Base-by-base conservation (phyloP, 495 filamentous ascomycete genomes). In the Ascobolus immersus region DNA sequence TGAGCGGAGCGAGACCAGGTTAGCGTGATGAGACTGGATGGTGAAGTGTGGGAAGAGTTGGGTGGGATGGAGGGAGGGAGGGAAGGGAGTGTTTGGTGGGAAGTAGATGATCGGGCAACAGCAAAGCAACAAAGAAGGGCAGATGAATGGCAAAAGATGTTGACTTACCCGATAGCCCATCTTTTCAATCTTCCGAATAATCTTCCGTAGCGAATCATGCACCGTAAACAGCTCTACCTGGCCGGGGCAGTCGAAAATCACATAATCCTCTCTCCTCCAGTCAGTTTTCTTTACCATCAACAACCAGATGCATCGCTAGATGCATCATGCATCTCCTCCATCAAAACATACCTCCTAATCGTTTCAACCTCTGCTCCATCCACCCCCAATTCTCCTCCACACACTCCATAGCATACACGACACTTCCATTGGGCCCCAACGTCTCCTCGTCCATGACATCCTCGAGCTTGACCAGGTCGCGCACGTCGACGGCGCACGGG, bases 141-240 rank as follows among this genome's bases (percentile, higher is more conserved):
- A 35, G 17, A 19, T 15, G 10, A 17, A 35, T 35, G 36, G 25
- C 29, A 38, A 5, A n/a, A n/a, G n/a, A n/a, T n/a, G n/a, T 23
- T 25, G 43, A 50, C 48, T 35, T 54, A 93, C 84, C 61, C 86
- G 67, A 47, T 82, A 93, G 41, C 77, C 82, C 43, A 92, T 47
- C 60, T 93, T 93, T 54, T 90, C 73, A 41, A 94, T 59, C 45
- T 62, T 67, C 44, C 75, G 73, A 52, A 96, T 82, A 38, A 96
- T 77, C 48, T 86, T 89, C 33, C 82, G 68, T 42, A 96, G 55
- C 13, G 77, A 84, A 12, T 65, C 62, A 52, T 96, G 86, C 50
- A 93, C 82, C 25, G 82, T 93, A 48, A 91, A 93, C 0, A 96
- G 62, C 56, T 96, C 86, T 8, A 92, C 86, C 48, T 96, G 86